Conservation (phyloP, 148 eudicot genomes). For the Nepenthes mirabilis region DNA sequence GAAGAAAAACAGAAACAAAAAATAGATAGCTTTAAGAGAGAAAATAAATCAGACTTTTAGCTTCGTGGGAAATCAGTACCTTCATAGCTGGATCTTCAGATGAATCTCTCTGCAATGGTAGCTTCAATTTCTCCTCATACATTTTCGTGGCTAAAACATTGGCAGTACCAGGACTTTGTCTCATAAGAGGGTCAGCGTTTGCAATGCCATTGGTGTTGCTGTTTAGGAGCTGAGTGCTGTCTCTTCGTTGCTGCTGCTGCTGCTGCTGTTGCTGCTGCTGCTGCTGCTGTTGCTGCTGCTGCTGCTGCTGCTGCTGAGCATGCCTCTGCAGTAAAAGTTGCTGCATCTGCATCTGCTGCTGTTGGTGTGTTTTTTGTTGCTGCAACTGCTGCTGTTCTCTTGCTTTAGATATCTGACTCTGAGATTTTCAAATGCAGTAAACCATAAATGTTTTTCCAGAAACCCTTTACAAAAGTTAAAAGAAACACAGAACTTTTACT, state of each 20-base stretch:
- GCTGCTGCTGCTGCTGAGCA: conserved; percentile 15
- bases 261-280: conserved; percentile 15
- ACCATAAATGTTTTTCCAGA: not conserved
- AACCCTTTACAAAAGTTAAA: not conserved
- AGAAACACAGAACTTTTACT: not conserved
- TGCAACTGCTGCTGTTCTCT: conserved; percentile 29
- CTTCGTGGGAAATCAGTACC: conserved; percentile 16
- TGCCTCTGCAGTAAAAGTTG: conserved; percentile 21
- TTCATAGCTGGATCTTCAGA: conserved; percentile 55
- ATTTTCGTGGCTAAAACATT: conserved; percentile 58
- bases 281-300: conserved; percentile 9
- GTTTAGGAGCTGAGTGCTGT: conserved; percentile 20
- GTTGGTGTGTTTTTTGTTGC: conserved; percentile 21
- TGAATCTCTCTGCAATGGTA: conserved; percentile 48
- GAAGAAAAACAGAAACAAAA: not conserved
- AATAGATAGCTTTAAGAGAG: not conserved
- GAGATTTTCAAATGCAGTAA: conserved; percentile 7
- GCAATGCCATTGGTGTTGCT: conserved; percentile 26
- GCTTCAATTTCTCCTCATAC: conserved; percentile 58
- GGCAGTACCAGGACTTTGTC: conserved; percentile 52
- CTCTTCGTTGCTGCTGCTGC: conserved; percentile 28
- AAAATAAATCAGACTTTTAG: not conserved
- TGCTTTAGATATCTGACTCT: conserved; percentile 32
- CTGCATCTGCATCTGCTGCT: conserved; percentile 27
- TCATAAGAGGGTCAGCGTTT: conserved; percentile 40